Conservation (phyloP, 2,329 filamentous ascomycete species). For the Diaporthe nobilis region DNA sequence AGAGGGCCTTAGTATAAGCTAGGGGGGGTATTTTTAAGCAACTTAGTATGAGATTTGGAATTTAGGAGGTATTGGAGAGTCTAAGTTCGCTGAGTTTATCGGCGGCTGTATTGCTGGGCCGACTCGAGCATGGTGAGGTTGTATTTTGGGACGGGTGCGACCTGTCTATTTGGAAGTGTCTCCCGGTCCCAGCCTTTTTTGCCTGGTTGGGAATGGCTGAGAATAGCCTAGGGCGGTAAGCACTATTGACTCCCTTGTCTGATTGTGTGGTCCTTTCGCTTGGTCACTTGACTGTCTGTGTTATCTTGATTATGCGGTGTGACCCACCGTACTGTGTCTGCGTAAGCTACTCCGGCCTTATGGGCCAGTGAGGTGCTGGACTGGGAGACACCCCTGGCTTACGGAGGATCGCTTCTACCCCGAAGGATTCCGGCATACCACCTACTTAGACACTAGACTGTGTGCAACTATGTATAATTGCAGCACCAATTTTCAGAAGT, state of each 20-base stretch:
- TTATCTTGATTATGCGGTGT: conserved; percentile 28
- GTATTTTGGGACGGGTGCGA: conserved; percentile 4
- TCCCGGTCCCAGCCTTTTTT: background rate
- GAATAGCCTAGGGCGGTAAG: conserved; percentile 23
- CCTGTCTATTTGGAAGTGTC: background rate
- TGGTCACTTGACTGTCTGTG: conserved; percentile 9
- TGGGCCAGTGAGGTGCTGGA: conserved; percentile 2
- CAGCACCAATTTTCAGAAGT: background rate
- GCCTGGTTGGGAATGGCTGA: background rate
- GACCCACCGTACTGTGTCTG: background rate
- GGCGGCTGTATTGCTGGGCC: conserved; percentile 2
- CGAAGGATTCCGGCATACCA: conserved; percentile 22
- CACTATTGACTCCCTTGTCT: conserved; percentile 17
- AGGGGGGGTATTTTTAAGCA: too few relatives aligned
- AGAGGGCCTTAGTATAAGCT: too few relatives aligned
- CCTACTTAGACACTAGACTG: conserved; percentile 8
- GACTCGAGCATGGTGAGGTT: background rate
- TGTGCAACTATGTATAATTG: background rate
- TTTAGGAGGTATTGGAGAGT: too few relatives aligned
- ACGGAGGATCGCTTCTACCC: conserved; percentile 4
- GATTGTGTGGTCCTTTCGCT: background rate
- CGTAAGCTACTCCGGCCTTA: background rate
- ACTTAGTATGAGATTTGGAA: too few relatives aligned
- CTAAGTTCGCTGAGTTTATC: too few relatives aligned
- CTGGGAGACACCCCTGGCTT: conserved; percentile 3